phyloP scores from a whole-genome alignment of 768 basidiomycete species.

The Auriscalpium orientale region DNA sequence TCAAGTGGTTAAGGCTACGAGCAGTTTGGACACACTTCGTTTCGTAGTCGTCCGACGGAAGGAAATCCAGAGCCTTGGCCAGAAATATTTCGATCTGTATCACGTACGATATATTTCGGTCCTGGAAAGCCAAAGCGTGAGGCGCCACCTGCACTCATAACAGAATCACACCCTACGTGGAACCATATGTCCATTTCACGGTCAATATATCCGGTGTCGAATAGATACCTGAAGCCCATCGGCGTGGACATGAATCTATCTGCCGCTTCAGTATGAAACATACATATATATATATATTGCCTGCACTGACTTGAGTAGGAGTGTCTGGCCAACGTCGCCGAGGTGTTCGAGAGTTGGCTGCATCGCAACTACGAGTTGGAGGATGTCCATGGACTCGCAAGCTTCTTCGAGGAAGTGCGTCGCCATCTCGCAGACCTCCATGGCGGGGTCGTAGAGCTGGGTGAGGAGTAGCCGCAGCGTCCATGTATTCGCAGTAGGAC shows the following conservation, averaged over 20 bases:
- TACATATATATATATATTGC: not conserved
- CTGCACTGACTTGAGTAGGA: conserved; percentile 70
- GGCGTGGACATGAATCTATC: conserved; percentile 89
- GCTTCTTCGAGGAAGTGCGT: conserved; percentile 85
- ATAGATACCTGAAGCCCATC: conserved; percentile 87
- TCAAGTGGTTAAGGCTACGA: too few relatives aligned
- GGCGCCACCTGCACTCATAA: not conserved
- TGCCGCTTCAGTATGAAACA: not conserved
- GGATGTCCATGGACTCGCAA: conserved; percentile 74
- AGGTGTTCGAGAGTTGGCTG: conserved; percentile 93
- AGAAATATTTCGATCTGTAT: conserved; percentile 92
- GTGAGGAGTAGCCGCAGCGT: conserved; percentile 86
- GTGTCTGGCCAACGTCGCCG: conserved; percentile 83
- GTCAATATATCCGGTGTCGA: conserved; percentile 87
- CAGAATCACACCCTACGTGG: conserved; percentile 46
- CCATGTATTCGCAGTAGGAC: conserved; percentile 70
- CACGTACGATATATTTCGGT: conserved; percentile 89
- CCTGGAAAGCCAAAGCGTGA: conserved; percentile 38
- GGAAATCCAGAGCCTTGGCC: conserved; percentile 61
- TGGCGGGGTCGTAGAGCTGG: conserved; percentile 88
- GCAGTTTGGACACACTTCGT: conserved; percentile 31
- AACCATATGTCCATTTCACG: conserved; percentile 97
- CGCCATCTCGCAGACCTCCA: conserved; percentile 86
- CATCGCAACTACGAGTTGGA: conserved; percentile 90
- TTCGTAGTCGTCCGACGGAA: conserved; percentile 48